These are phyloP conservation scores for Thermoascus crustaceus DNA, from an alignment of 2,329 filamentous ascomycete genomes.

Conservation along the genomic window DNA sequence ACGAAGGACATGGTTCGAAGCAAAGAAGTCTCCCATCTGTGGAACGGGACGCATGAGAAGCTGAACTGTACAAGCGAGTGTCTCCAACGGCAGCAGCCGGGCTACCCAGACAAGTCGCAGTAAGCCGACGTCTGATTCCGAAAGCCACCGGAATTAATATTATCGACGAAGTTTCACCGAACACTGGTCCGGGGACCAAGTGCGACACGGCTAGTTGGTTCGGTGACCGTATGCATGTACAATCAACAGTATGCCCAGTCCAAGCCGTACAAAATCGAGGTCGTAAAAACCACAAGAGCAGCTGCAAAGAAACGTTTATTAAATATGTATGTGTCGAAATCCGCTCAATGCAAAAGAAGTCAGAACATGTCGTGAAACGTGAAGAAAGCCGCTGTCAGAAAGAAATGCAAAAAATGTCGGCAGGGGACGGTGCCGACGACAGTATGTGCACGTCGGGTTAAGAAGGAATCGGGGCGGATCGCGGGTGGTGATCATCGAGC, in stretches of 20 bases:
- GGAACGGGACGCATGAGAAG: slow-evolving; percentile 11
- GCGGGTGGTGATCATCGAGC: slow-evolving; percentile 23
- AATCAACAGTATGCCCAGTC: slow-evolving; percentile 18
- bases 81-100: slow-evolving; percentile 19
- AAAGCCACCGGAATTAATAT: slow-evolving; percentile 31
- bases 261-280: slow-evolving; percentile 10
- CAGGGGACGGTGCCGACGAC: slow-evolving; percentile 11
- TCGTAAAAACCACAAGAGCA: slow-evolving; percentile 7
- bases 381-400: slow-evolving; percentile 22
- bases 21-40: slow-evolving; percentile 13
- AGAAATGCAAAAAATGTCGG: slow-evolving; percentile 8
- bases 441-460: slow-evolving; percentile 8
- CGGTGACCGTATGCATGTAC: slow-evolving; percentile 29
- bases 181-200: slow-evolving; percentile 6
- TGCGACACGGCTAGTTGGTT: slow-evolving; percentile 12
- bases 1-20: slow-evolving; percentile 27
- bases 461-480: slow-evolving; percentile 10
- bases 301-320: slow-evolving; percentile 22
- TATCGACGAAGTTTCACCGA: slow-evolving; percentile 26
- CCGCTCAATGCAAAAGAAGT: slow-evolving; percentile 30
- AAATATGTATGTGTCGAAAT: slow-evolving; percentile 32
- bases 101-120: slow-evolving; percentile 5
- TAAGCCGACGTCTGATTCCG: slow-evolving; percentile 9
- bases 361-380: slow-evolving; percentile 30
- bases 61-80: slow-evolving; percentile 31